A percentile compares a stretch with the other conserved stretches of the same genome.
phyloP scores from a whole-genome alignment of 768 basidiomycete species.

The Hygrocybe coccinea region DNA sequence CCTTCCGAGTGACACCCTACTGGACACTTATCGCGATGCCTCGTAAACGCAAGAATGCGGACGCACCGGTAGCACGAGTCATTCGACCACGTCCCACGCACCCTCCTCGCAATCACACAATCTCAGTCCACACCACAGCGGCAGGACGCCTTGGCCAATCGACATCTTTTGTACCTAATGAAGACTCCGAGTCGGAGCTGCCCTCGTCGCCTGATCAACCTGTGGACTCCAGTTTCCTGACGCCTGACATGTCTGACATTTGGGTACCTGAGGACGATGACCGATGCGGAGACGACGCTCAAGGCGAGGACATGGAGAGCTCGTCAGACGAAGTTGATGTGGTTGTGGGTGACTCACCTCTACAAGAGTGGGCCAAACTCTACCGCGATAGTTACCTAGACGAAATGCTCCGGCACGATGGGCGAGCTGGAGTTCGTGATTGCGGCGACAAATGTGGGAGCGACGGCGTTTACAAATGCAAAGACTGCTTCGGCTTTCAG shows the following conservation, averaged over 20 bases:
- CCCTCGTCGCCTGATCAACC: neutral
- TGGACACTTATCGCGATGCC: neutral
- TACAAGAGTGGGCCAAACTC: neutral
- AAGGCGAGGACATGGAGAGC: neutral
- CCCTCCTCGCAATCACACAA: neutral
- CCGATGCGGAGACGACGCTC: neutral
- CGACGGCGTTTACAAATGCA: slow-evolving; percentile 1
- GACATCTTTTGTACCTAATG: neutral
- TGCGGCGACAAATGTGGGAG: neutral
- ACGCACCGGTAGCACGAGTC: neutral
- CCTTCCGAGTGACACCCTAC: too few relatives aligned
- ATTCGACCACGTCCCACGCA: neutral
- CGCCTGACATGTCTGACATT: neutral
- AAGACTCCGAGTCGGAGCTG: too few relatives aligned
- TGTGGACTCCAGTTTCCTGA: neutral
- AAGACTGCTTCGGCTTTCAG: neutral
- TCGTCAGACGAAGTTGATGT: neutral
- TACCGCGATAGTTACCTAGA: slow-evolving; percentile 4
- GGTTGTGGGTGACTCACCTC: neutral
- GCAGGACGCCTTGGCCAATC: neutral
- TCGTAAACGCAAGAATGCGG: neutral
- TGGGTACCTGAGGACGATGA: neutral
- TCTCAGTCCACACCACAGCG: neutral
- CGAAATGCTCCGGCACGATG: slow-evolving; percentile 4
- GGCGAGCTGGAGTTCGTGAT: neutral